phyloP scores from a whole-genome alignment of 1,284 basidiomycete species.

The Rhizoctonia solani region DNA sequence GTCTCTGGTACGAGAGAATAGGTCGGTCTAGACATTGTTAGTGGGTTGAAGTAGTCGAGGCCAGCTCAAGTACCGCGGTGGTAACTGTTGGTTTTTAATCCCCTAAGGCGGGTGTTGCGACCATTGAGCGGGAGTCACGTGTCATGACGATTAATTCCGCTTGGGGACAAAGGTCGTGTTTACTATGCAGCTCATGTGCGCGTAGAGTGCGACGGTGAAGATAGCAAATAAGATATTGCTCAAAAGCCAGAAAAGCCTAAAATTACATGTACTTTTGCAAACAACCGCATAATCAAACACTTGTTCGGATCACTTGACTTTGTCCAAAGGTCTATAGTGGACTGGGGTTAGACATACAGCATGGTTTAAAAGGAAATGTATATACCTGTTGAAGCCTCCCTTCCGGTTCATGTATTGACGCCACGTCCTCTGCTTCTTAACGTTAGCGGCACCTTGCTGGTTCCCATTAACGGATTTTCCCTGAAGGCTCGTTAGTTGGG shows the following conservation, averaged over 20 bases:
- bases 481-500: constrained; percentile 48
- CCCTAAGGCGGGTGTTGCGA: background rate
- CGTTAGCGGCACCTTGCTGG: constrained; percentile 70
- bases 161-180: too few relatives aligned
- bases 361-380: constrained; percentile 26
- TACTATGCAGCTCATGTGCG: background rate
- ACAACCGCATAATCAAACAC: background rate
- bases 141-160: too few relatives aligned
- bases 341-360: constrained; percentile 37
- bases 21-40: constrained; percentile 22
- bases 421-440: constrained; percentile 94
- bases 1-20: constrained; percentile 18
- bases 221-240: background rate
- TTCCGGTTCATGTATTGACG: constrained; percentile 95
- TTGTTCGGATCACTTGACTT: constrained; percentile 58
- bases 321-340: constrained; percentile 62
- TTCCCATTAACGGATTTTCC: constrained; percentile 80
- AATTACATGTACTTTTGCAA: too few relatives aligned
- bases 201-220: background rate
- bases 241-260: too few relatives aligned
- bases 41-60: constrained; percentile 2
- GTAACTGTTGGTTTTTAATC: background rate
- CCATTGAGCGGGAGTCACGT: too few relatives aligned
- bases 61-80: constrained; percentile 17
- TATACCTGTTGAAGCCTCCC: constrained; percentile 89